phyloP scores from a whole-genome alignment of 2,329 filamentous ascomycete species.

The Botrytis porri region DNA sequence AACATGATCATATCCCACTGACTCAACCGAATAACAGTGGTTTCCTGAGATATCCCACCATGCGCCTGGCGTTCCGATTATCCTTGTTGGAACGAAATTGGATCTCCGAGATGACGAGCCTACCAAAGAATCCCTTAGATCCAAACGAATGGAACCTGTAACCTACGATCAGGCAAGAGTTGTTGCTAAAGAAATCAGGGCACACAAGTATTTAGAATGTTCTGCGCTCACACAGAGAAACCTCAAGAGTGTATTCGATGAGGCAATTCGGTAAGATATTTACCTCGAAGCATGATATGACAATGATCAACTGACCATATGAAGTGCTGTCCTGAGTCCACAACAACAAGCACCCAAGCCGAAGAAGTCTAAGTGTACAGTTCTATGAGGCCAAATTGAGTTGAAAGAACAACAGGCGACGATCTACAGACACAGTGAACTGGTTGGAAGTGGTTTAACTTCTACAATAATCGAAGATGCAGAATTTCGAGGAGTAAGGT shows the following conservation, averaged over 20 bases:
- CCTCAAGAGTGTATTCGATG: conserved; percentile 97
- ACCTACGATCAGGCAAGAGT: conserved; percentile 87
- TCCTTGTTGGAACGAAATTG: conserved; percentile 94
- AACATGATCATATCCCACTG: conserved; percentile 16
- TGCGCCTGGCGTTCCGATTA: conserved; percentile 91
- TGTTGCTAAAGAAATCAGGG: conserved; percentile 90
- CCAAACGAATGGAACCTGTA: conserved; percentile 96
- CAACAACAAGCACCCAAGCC: conserved; percentile 55
- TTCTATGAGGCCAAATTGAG: conserved; percentile 50
- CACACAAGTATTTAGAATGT: conserved; percentile 97
- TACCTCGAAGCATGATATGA: not conserved
- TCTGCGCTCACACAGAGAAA: conserved; percentile 95
- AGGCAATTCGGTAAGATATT: conserved; percentile 82
- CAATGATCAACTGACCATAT: conserved; percentile 13
- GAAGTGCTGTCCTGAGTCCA: conserved; percentile 69
- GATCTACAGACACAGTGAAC: not conserved
- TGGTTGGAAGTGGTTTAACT: conserved; percentile 1
- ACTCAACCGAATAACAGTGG: conserved; percentile 59
- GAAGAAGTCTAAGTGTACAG: conserved; percentile 66
- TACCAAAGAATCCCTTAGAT: conserved; percentile 76
- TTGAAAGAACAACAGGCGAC: not conserved
- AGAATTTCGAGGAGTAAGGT: conserved; percentile 10
- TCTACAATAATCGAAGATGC: not conserved
- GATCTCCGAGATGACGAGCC: conserved; percentile 87
- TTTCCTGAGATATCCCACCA: conserved; percentile 97